Conservation (phyloP, 169 alveolate genomes). For the Plasmodium berghei region DNA sequence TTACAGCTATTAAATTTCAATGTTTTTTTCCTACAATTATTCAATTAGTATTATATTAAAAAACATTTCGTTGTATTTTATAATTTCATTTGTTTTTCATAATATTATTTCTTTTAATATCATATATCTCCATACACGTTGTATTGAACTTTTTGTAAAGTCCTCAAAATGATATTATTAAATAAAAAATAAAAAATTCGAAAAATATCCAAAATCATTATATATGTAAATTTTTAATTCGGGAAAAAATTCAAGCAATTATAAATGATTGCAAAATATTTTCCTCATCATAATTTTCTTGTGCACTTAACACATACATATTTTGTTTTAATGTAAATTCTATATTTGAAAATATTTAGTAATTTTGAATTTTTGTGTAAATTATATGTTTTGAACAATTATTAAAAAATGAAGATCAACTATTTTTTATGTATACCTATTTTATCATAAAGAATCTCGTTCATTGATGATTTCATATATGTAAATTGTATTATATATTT, state of each 20-base stretch:
- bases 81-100: no score
- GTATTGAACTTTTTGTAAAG: no score
- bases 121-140: no score
- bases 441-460: constrained; percentile 9
- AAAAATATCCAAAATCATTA: not conserved
- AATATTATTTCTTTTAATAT: no score
- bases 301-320: constrained; percentile 14
- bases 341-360: constrained; percentile 4
- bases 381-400: not conserved
- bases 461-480: not conserved
- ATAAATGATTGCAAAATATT: constrained; percentile 1
- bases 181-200: not conserved
- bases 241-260: constrained; percentile 18
- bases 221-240: constrained; percentile 12
- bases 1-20: no score
- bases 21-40: no score
- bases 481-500: constrained; percentile 1
- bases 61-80: no score
- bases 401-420: not conserved
- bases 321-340: constrained; percentile 1
- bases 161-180: no score
- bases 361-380: constrained; percentile 21
- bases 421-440: constrained; percentile 5
- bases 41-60: no score
- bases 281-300: not conserved